A percentile compares a stretch with the other conserved stretches of the same genome.
Conservation (phyloP, 1,284 basidiomycete species). For the Leccinum pallidistipes region DNA sequence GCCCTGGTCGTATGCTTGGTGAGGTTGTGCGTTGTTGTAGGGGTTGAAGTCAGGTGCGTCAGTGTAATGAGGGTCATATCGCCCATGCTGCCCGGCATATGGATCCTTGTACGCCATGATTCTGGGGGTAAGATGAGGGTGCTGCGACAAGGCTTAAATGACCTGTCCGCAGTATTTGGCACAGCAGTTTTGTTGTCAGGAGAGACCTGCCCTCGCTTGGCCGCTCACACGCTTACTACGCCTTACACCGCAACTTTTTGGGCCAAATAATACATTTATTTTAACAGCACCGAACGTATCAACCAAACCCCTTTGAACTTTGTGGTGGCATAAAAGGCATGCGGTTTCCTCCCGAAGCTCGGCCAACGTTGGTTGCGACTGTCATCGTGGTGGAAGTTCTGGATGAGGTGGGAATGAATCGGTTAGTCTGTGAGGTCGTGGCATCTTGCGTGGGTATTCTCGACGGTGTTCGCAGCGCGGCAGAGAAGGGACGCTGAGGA, state of each 20-base stretch:
- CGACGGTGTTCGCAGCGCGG: conserved; percentile 21
- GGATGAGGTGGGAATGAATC: conserved; percentile 31
- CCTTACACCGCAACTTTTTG: neutral
- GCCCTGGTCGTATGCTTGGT: conserved; percentile 51
- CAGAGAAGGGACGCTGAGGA: conserved; percentile 33
- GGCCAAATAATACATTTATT: conserved; percentile 4
- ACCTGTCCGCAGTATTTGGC: conserved; percentile 10
- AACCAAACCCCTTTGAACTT: conserved; percentile 30
- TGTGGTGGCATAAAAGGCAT: conserved; percentile 46
- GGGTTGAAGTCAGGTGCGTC: conserved; percentile 48
- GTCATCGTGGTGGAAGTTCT: conserved; percentile 6
- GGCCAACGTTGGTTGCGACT: conserved; percentile 7
- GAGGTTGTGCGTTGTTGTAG: conserved; percentile 46
- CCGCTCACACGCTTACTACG: conserved; percentile 14
- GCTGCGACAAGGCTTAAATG: conserved; percentile 20
- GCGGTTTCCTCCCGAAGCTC: conserved; percentile 41
- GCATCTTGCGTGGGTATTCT: conserved; percentile 18
- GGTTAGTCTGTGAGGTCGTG: conserved; percentile 25
- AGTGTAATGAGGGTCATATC: conserved; percentile 38
- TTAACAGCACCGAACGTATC: conserved; percentile 5
- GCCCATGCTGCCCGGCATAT: conserved; percentile 43
- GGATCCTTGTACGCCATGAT: conserved; percentile 52
- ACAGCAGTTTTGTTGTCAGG: conserved; percentile 2
- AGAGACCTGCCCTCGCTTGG: neutral
- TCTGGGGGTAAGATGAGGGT: conserved; percentile 6